Conservation (phyloP, 306 rosid genomes). For the Boehmeria nivea region DNA sequence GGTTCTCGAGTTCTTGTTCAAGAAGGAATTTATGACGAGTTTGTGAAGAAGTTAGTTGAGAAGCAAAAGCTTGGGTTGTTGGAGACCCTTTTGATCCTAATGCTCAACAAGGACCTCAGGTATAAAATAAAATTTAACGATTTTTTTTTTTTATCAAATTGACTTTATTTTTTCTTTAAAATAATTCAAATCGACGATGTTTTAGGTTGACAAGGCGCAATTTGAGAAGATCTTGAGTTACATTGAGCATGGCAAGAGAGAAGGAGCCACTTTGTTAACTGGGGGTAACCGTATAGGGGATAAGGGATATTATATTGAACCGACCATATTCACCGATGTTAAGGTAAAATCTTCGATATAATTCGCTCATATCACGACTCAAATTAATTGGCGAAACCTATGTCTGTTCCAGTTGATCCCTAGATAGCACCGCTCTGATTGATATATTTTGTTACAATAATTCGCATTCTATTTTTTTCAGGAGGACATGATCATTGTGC, state of each 20-base stretch:
- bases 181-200: background rate
- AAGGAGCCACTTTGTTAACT: constrained; percentile 76
- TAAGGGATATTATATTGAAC: constrained; percentile 76
- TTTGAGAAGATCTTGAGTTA: constrained; percentile 58
- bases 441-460: too few relatives aligned
- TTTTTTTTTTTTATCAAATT: too few relatives aligned
- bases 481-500: constrained; percentile 70
- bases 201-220: constrained; percentile 73
- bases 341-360: too few relatives aligned
- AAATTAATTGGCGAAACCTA: too few relatives aligned
- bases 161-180: too few relatives aligned
- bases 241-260: constrained; percentile 76
- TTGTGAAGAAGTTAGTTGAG: constrained; percentile 52
- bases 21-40: constrained; percentile 74
- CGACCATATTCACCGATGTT: constrained; percentile 76
- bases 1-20: constrained; percentile 83
- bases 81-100: constrained; percentile 93
- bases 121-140: too few relatives aligned
- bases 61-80: constrained; percentile 71
- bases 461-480: constrained; percentile 12
- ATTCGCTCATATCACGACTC: too few relatives aligned
- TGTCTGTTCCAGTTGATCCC: too few relatives aligned
- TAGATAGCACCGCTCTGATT: too few relatives aligned
- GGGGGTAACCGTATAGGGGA: constrained; percentile 69
- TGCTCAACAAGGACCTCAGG: constrained; percentile 86